Evolutionary conservation across 257 asterid genomes (phyloP), one percentile per base, ranked within the genome.

Genomic region (Nemophila menziesii): DNA sequence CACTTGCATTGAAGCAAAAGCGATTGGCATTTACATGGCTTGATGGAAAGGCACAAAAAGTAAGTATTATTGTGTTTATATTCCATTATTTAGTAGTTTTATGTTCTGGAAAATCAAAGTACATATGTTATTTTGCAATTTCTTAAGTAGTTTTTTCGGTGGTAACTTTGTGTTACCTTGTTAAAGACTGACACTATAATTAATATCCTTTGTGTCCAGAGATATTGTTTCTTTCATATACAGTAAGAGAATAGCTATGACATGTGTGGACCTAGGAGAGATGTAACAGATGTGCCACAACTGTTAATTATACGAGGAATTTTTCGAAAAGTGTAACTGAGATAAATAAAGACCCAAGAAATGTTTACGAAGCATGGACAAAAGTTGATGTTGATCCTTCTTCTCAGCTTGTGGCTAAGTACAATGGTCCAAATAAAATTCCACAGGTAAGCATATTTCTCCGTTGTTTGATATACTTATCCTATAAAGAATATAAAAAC

Each of bases 31-130:
- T 90, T 62, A 82, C 94, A 43, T 90, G 98, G 98, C 86, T 90
- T 43, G 98, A 90, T 39, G 98, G 98, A 48, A 96, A 90, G 60
- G 76, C 82, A 16, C 98, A 90, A 63, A 66, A 77, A 11, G 98
- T 90, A 53, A 72, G 74, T n/a, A 23, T 22, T 59, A 39, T 21
- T 18, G 48, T 48, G 43, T 63, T 48, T 29, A 39, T 33, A n/a
- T n/a, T n/a, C n/a, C n/a, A n/a, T n/a, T n/a, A n/a, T n/a, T n/a
- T n/a, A n/a, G n/a, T n/a, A n/a, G n/a, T n/a, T n/a, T n/a, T n/a
- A n/a, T n/a, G n/a, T n/a, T n/a, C n/a, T n/a, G n/a, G n/a, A n/a
- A n/a, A n/a, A n/a, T n/a, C n/a, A n/a, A n/a, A n/a, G n/a, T n/a
- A n/a, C n/a, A n/a, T n/a, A n/a, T n/a, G n/a, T n/a, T n/a, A n/a